These are phyloP conservation scores for Solanum etuberosum DNA, from an alignment of 257 asterid genomes.

Conservation along the genomic window DNA sequence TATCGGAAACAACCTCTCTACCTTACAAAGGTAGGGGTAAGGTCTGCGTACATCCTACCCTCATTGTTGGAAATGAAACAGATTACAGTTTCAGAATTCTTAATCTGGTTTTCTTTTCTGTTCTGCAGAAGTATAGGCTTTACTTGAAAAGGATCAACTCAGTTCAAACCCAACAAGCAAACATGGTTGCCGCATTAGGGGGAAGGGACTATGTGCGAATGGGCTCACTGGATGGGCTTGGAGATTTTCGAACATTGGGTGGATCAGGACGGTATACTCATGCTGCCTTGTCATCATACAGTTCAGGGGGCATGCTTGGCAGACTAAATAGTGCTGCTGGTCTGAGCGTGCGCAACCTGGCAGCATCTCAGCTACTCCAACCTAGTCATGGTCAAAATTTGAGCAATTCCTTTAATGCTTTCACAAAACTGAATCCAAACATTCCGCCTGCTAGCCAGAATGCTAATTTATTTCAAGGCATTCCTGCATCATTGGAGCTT, in stretches of 20 bases:
- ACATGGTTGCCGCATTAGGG: slow-evolving; percentile 69
- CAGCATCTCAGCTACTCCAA: slow-evolving; percentile 38
- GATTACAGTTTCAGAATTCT: background rate
- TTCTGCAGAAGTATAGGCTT: slow-evolving; percentile 74
- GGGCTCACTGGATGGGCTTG: slow-evolving; percentile 50
- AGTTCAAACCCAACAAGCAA: slow-evolving; percentile 57
- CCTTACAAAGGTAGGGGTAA: background rate
- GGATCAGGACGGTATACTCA: slow-evolving; percentile 52
- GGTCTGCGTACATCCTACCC: background rate
- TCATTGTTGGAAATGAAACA: background rate
- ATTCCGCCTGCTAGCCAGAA: slow-evolving; percentile 28
- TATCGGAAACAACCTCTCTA: background rate
- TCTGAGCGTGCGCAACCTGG: slow-evolving; percentile 31
- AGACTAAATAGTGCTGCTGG: slow-evolving; percentile 57
- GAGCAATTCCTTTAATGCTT: slow-evolving; percentile 26
- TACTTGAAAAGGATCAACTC: slow-evolving; percentile 70
- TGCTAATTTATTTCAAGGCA: slow-evolving; percentile 43
- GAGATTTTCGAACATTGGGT: slow-evolving; percentile 40
- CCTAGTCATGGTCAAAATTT: slow-evolving; percentile 40
- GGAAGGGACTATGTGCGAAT: slow-evolving; percentile 59
- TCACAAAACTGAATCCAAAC: slow-evolving; percentile 40
- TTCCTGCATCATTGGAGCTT: slow-evolving; percentile 43
- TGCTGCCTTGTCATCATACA: slow-evolving; percentile 37
- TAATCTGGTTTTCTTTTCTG: background rate
- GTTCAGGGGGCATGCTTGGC: slow-evolving; percentile 53